Evolutionary conservation across 352 stramenopile species (phyloP).

Genomic region (Phytophthora meadii): DNA sequence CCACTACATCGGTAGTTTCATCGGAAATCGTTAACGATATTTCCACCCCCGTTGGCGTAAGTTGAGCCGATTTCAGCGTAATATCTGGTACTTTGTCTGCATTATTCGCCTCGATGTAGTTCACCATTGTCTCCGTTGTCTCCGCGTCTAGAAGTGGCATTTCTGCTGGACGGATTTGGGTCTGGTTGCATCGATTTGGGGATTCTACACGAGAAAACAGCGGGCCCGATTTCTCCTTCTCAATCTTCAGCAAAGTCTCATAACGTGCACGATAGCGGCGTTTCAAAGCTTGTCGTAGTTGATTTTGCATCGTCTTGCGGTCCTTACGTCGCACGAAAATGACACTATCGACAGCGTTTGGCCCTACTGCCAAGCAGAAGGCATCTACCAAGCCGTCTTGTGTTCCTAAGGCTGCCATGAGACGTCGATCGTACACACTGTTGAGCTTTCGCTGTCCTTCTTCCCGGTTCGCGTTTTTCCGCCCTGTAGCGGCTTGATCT

Average conservation of each 20-base stretch:
- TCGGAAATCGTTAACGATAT: constrained; percentile 14
- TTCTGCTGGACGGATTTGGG: not conserved
- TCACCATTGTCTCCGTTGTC: not conserved
- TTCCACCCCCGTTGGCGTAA: constrained; percentile 26
- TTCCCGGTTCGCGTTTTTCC: constrained; percentile 45
- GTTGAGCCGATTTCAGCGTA: constrained; percentile 13
- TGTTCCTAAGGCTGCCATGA: constrained; percentile 34
- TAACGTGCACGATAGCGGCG: constrained; percentile 22
- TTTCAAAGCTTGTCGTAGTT: constrained; percentile 12
- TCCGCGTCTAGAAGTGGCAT: constrained; percentile 14
- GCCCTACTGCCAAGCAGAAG: constrained; percentile 23
- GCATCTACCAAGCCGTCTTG: constrained; percentile 31
- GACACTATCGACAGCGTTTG: constrained; percentile 33
- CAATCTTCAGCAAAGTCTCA: constrained; percentile 20
- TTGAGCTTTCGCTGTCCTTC: constrained; percentile 38
- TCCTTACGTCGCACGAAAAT: constrained; percentile 30
- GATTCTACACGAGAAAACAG: constrained; percentile 4
- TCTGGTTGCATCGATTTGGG: not conserved
- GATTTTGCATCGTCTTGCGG: constrained; percentile 31
- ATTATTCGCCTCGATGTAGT: not conserved
- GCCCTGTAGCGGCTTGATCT: constrained; percentile 48
- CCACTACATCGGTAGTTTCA: constrained; percentile 25
- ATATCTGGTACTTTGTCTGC: not conserved
- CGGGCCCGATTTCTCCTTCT: constrained; percentile 11
- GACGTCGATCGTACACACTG: constrained; percentile 34